These are phyloP conservation scores for Sporothrix protearum DNA, from an alignment of 2,329 filamentous ascomycete species.

Conservation along the genomic window DNA sequence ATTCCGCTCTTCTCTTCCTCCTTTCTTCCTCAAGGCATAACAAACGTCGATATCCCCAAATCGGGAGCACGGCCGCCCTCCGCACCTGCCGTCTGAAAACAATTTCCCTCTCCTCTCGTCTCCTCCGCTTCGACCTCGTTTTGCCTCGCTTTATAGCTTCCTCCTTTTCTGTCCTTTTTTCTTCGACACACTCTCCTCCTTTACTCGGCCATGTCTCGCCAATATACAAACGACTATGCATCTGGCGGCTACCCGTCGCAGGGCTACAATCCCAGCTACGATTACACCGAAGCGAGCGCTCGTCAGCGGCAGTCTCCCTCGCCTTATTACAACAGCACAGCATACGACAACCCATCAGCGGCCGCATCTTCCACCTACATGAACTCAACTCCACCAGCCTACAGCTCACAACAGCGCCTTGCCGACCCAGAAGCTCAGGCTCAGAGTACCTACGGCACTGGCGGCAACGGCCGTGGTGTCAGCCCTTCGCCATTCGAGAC, in stretches of 20 bases:
- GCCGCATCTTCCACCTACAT: slow-evolving; percentile 19
- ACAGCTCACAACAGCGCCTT: slow-evolving; percentile 38
- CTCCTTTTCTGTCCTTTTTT: neutral
- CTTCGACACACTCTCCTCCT: neutral
- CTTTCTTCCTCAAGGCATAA: neutral
- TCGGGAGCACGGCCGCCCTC: slow-evolving; percentile 2
- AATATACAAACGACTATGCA: slow-evolving; percentile 39
- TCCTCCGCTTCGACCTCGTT: neutral
- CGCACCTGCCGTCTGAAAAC: slow-evolving; percentile 6
- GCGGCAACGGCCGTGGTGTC: slow-evolving; percentile 27
- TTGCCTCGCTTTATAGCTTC: neutral
- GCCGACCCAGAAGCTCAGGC: slow-evolving; percentile 34
- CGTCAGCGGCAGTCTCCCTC: slow-evolving; percentile 9
- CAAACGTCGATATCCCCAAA: slow-evolving; percentile 1
- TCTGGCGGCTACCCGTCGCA: slow-evolving; percentile 31
- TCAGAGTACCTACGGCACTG: slow-evolving; percentile 34
- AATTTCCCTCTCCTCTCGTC: neutral
- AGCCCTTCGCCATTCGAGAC: slow-evolving; percentile 54
- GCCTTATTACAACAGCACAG: slow-evolving; percentile 15
- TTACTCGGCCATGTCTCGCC: slow-evolving; percentile 29
- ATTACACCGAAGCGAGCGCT: slow-evolving; percentile 17
- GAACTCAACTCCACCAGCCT: slow-evolving; percentile 34
- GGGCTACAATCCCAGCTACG: slow-evolving; percentile 17
- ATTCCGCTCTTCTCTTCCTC: neutral
- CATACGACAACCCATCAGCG: slow-evolving; percentile 36